Conservation (phyloP, 2,329 filamentous ascomycete genomes). For the Bipolaris cookei region DNA sequence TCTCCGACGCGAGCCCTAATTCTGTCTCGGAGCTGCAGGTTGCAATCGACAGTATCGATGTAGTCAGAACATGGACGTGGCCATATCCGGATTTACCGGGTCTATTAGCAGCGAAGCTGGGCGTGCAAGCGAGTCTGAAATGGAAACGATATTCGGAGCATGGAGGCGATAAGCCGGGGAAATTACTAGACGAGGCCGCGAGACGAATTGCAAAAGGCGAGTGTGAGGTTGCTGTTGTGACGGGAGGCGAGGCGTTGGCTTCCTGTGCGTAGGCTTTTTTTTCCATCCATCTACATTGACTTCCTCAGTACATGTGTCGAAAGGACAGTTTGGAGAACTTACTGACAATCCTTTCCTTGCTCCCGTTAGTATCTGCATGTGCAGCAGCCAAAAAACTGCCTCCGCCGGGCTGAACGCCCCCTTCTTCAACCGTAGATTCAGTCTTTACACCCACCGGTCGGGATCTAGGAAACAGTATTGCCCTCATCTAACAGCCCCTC, state of each 20-base stretch:
- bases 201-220: constrained; percentile 61
- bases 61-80: constrained; percentile 71
- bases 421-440: constrained; percentile 54
- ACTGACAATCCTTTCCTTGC: background rate
- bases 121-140: constrained; percentile 52
- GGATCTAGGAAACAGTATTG: constrained; percentile 51
- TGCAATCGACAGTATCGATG: constrained; percentile 63
- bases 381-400: constrained; percentile 60
- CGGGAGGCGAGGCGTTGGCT: constrained; percentile 70
- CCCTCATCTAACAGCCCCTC: constrained; percentile 20
- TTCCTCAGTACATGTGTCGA: background rate
- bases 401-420: constrained; percentile 65
- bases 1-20: constrained; percentile 57
- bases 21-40: constrained; percentile 48
- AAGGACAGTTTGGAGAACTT: background rate
- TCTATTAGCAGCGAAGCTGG: constrained; percentile 59
- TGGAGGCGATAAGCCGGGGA: constrained; percentile 68
- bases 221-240: constrained; percentile 63
- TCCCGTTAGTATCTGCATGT: constrained; percentile 55
- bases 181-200: constrained; percentile 68
- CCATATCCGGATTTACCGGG: constrained; percentile 65
- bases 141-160: constrained; percentile 63
- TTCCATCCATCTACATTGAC: background rate
- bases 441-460: constrained; percentile 61
- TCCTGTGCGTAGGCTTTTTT: constrained; percentile 53